phyloP scores from a whole-genome alignment of 2,329 filamentous ascomycete species.

The Fusarium protoensiforme region DNA sequence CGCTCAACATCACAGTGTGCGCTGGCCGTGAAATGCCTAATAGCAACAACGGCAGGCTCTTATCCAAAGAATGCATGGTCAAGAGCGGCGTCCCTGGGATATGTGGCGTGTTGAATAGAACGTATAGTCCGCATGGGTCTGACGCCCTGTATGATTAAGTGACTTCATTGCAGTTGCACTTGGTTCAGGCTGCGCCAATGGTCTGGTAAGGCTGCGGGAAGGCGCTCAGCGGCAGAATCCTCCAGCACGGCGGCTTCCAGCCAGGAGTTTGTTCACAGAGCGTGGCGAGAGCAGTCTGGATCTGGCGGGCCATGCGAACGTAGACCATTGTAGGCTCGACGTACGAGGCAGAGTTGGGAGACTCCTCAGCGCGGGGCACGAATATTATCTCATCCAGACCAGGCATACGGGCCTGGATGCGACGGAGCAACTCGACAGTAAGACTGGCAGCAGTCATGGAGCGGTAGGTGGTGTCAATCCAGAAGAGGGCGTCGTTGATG shows the following conservation, averaged over 20 bases:
- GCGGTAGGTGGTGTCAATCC: conserved; percentile 49
- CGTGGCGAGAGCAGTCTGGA: conserved; percentile 49
- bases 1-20: not conserved
- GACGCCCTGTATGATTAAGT: not conserved
- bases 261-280: conserved; percentile 44
- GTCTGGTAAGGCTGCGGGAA: conserved; percentile 30
- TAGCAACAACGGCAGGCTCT: not conserved
- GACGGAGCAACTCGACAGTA: conserved; percentile 53
- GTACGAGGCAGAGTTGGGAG: conserved; percentile 44
- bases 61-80: not conserved
- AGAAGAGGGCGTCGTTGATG: conserved; percentile 58
- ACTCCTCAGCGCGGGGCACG: conserved; percentile 54
- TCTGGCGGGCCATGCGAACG: conserved; percentile 51
- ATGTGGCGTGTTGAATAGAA: not conserved
- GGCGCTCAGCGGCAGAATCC: conserved; percentile 47
- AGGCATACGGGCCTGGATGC: conserved; percentile 53
- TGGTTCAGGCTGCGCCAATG: not conserved
- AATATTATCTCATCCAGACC: conserved; percentile 56
- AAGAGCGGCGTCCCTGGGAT: not conserved
- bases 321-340: conserved; percentile 46
- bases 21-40: not conserved
- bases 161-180: not conserved
- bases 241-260: conserved; percentile 52
- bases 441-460: conserved; percentile 53
- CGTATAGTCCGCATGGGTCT: not conserved